phyloP scores from a whole-genome alignment of 2,329 filamentous ascomycete genomes.

The Botrytis tulipae region DNA sequence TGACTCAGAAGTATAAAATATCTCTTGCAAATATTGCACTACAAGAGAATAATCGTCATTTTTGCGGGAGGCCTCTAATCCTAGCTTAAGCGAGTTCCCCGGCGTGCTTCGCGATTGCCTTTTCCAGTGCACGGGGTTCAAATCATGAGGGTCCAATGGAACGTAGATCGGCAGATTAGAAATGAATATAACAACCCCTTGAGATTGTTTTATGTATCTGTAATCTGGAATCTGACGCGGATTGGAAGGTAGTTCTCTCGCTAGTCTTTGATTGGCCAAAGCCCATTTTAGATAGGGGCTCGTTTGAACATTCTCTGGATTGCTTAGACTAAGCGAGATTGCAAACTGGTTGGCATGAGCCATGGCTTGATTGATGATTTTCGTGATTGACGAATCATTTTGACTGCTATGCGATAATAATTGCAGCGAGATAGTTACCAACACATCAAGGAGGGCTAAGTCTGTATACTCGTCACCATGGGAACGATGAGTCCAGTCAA shows the following conservation, averaged over 20 bases:
- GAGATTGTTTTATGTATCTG: neutral
- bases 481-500: neutral
- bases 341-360: neutral
- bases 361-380: neutral
- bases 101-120: neutral
- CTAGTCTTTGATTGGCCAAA: neutral
- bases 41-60: neutral
- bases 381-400: neutral
- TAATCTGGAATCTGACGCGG: neutral
- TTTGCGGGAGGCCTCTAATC: neutral
- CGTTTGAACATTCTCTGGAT: neutral
- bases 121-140: neutral
- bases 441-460: neutral
- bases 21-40: neutral
- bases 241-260: neutral
- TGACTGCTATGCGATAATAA: neutral
- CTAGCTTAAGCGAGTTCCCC: neutral
- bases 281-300: constrained; percentile 2
- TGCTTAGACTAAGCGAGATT: neutral
- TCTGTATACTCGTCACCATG: neutral
- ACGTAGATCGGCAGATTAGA: neutral
- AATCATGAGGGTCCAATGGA: neutral
- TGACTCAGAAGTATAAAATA: neutral
- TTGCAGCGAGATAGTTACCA: neutral
- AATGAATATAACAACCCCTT: neutral